Evolutionary conservation across 129 eudicot genomes (phyloP).

Genomic region (Flaveria ramosissima): DNA sequence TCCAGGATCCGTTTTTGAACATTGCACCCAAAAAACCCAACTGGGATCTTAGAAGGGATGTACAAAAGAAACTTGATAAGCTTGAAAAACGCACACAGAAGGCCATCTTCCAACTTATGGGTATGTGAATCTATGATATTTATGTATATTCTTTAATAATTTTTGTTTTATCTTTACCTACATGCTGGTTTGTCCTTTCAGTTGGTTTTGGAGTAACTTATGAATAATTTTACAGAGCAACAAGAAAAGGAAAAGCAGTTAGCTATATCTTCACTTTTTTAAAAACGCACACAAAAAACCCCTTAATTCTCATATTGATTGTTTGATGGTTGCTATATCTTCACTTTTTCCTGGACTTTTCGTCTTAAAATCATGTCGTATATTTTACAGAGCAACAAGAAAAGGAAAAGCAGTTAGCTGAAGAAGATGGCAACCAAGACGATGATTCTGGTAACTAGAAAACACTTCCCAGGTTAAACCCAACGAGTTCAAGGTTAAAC

Average conservation of each 20-base stretch:
- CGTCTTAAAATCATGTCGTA: background rate
- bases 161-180: background rate
- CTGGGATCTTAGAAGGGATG: constrained; percentile 98
- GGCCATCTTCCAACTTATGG: constrained; percentile 75
- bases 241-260: too few species aligned
- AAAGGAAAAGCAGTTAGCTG: constrained; percentile 40
- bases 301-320: background rate
- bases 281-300: too few species aligned
- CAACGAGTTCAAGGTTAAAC: background rate
- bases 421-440: constrained; percentile 24
- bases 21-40: constrained; percentile 97
- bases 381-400: constrained; percentile 43
- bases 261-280: too few species aligned
- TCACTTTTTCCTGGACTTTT: background rate
- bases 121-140: constrained; percentile 41
- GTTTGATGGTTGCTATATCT: background rate
- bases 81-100: constrained; percentile 89
- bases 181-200: background rate
- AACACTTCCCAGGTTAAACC: background rate
- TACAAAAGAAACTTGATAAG: constrained; percentile 94
- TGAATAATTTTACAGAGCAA: background rate
- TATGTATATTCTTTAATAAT: background rate
- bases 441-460: constrained; percentile 30
- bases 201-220: background rate
- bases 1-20: constrained; percentile 94